Conservation (phyloP, 495 filamentous ascomycete species). For the Xylaria cubensis region DNA sequence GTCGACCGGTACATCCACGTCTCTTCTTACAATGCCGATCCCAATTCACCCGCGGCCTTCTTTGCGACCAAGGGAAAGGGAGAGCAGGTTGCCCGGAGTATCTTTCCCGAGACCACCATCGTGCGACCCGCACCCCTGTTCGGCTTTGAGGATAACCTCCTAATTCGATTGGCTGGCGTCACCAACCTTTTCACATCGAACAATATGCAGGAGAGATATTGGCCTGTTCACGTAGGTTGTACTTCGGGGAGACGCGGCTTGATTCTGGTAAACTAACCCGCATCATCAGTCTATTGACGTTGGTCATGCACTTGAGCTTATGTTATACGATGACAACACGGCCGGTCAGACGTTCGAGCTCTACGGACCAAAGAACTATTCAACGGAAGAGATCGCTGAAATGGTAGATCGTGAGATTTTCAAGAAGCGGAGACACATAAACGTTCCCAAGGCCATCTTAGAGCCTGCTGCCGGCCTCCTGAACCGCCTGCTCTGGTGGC, state of each 20-base stretch:
- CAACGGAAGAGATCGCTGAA: conserved; percentile 81
- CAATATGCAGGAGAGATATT: conserved; percentile 87
- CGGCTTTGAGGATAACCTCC: conserved; percentile 91
- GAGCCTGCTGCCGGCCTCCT: conserved; percentile 74
- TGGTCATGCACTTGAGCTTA: conserved; percentile 81
- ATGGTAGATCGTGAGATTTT: conserved; percentile 90
- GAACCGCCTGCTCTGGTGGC: conserved; percentile 89
- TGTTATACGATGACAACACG: conserved; percentile 88
- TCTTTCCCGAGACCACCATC: conserved; percentile 98
- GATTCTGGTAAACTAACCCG: conserved; percentile 31
- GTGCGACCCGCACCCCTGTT: conserved; percentile 94
- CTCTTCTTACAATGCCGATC: conserved; percentile 90
- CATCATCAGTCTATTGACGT: conserved; percentile 78
- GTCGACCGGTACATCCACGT: conserved; percentile 97
- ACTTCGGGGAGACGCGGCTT: conserved; percentile 10
- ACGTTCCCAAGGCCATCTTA: conserved; percentile 80
- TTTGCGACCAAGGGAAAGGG: conserved; percentile 87
- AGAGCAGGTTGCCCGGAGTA: conserved; percentile 82
- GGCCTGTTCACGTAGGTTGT: conserved; percentile 86
- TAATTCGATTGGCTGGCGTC: conserved; percentile 80
- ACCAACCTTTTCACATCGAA: conserved; percentile 88
- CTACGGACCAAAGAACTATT: conserved; percentile 92
- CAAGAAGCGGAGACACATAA: conserved; percentile 89
- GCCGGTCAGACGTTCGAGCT: conserved; percentile 92
- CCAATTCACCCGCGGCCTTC: conserved; percentile 81